Percentiles rank a stretch among this genome's conserved stretches.
Conservation (phyloP, 2,329 filamentous ascomycete species). For the Chaetomiaceae sp. region DNA sequence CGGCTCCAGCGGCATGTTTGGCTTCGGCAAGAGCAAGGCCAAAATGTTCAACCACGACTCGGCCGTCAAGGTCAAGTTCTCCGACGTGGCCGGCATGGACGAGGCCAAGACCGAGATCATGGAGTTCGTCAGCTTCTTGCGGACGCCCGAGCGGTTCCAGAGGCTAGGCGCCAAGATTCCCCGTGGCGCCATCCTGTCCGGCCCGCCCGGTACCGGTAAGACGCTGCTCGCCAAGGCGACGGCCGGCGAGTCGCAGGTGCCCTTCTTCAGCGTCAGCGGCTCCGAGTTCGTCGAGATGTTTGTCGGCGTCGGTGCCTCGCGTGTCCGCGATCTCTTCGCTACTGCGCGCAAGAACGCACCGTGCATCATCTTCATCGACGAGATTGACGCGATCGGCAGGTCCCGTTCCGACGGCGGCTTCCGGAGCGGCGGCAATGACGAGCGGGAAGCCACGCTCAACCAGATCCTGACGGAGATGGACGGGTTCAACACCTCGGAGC, state of each 20-base stretch:
- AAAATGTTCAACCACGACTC: slow-evolving; percentile 98
- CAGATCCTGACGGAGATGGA: slow-evolving; percentile 99
- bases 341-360: slow-evolving; percentile 93
- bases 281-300: slow-evolving; percentile 99
- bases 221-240: slow-evolving; percentile 95
- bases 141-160: slow-evolving; percentile 87
- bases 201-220: slow-evolving; percentile 98
- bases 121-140: slow-evolving; percentile 97
- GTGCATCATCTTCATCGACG: slow-evolving; percentile 99
- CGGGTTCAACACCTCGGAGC: slow-evolving; percentile 93
- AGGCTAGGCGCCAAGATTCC: slow-evolving; percentile 96
- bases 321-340: slow-evolving; percentile 89
- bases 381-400: slow-evolving; percentile 96
- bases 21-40: slow-evolving; percentile 90
- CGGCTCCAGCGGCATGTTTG: slow-evolving; percentile 74
- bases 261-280: slow-evolving; percentile 96
- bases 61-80: slow-evolving; percentile 92
- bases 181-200: slow-evolving; percentile 89
- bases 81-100: slow-evolving; percentile 95
- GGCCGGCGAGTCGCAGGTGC: slow-evolving; percentile 91
- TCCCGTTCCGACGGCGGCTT: slow-evolving; percentile 73
- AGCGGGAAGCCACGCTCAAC: slow-evolving; percentile 93
- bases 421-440: slow-evolving; percentile 92
- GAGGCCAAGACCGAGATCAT: slow-evolving; percentile 98
- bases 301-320: slow-evolving; percentile 92